A percentile compares a stretch with the other conserved stretches of the same genome.
Evolutionary conservation across 2,329 filamentous ascomycete genomes (phyloP).

Genomic region (Coniochaeta sp.): DNA sequence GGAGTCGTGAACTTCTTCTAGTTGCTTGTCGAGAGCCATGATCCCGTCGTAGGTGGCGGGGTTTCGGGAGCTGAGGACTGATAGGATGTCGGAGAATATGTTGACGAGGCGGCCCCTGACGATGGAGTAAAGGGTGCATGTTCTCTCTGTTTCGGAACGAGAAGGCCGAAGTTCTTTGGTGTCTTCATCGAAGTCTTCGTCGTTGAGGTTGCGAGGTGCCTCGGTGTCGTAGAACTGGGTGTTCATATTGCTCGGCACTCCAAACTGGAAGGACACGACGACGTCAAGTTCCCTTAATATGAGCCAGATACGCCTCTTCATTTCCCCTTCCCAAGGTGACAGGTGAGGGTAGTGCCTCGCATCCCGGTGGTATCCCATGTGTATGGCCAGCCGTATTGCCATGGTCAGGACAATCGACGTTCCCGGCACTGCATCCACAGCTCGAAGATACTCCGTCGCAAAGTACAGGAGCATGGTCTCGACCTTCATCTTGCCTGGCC

Average conservation of each 20-base stretch:
- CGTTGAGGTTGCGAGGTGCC: constrained; percentile 37
- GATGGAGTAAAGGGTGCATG: constrained; percentile 14
- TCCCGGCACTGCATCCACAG: constrained; percentile 16
- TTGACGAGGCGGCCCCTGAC: constrained; percentile 12
- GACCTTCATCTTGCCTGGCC: constrained; percentile 18
- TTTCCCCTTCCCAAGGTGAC: constrained; percentile 42
- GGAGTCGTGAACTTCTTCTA: constrained; percentile 10
- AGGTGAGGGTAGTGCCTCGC: constrained; percentile 32
- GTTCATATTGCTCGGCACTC: constrained; percentile 42
- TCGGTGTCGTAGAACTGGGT: constrained; percentile 39
- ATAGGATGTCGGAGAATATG: constrained; percentile 10
- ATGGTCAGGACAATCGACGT: constrained; percentile 20
- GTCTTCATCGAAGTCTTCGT: constrained; percentile 45
- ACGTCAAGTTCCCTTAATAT: constrained; percentile 39
- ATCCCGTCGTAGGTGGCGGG: constrained; percentile 11
- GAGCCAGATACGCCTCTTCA: constrained; percentile 41
- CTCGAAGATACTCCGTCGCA: constrained; percentile 18
- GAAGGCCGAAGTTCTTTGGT: constrained; percentile 32
- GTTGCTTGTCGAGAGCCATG: constrained; percentile 14
- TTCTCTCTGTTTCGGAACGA: constrained; percentile 34
- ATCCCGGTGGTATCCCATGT: constrained; percentile 41
- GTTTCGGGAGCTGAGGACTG: constrained; percentile 7
- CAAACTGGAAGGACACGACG: constrained; percentile 44
- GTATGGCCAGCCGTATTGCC: constrained; percentile 19
- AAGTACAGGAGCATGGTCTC: constrained; percentile 21